phyloP scores from a whole-genome alignment of 148 eudicot species.

The Polygonum aviculare region DNA sequence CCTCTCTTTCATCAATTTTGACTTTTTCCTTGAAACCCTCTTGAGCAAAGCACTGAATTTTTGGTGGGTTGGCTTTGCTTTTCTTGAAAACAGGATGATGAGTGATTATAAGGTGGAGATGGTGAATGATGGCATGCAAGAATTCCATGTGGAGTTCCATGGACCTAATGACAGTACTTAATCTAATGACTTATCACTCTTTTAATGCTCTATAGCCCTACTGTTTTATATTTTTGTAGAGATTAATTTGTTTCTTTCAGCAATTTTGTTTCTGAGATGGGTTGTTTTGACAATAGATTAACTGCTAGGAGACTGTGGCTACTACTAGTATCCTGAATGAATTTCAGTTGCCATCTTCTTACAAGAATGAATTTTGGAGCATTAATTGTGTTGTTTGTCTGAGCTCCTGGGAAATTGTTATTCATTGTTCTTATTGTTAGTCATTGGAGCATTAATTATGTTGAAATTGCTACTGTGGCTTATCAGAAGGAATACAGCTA shows the following conservation, averaged over 20 bases:
- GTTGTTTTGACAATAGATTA: not conserved
- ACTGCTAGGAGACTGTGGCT: not conserved
- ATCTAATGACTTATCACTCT: not conserved
- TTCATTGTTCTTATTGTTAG: not conserved
- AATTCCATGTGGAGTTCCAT: slow-evolving; percentile 56
- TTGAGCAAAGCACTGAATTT: not conserved
- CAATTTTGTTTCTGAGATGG: not conserved
- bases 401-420: not conserved
- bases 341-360: not conserved
- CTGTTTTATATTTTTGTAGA: not conserved
- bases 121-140: slow-evolving; percentile 64
- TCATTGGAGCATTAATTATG: not conserved
- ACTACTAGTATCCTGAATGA: not conserved
- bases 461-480: not conserved
- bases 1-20: not conserved
- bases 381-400: not conserved
- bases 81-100: slow-evolving; percentile 48
- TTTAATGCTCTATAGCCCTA: not conserved
- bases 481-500: not conserved
- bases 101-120: slow-evolving; percentile 68
- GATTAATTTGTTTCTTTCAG: not conserved
- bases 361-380: not conserved
- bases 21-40: not conserved
- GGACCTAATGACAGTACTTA: slow-evolving; percentile 49
- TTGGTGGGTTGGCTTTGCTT: slow-evolving; percentile 1